Evolutionary conservation across 2,329 filamentous ascomycete genomes (phyloP), one percentile per base, ranked within the genome.

Genomic region (Rutstroemia sp.): DNA sequence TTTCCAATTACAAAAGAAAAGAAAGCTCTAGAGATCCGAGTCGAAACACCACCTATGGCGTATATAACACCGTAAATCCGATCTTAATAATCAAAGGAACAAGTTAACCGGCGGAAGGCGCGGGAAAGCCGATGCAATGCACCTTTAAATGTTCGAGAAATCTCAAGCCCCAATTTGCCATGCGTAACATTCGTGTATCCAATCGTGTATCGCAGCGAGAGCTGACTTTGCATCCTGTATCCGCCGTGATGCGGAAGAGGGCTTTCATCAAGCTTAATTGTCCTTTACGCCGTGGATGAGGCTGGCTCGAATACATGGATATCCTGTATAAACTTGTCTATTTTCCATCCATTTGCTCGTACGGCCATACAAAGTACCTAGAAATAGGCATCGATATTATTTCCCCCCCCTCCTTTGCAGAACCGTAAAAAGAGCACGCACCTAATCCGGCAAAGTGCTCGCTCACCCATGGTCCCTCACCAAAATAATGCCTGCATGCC

Each of bases 71-170:
- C 10, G 25, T 55, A 55, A 44, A 21, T 38, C 53, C 53, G 39
- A 27, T 7, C 44, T 45, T 34, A 25, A 30, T 55, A 51, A 51
- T 51, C 47, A 27, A 19, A 9, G 21, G 40, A 44, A 21, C n/a
- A 10, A 44, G 17, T 17, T 36, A 54, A 48, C 45, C 30, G 48
- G 21, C 17, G 17, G 17, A 17, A 5, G 12, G 5, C 45, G 36
- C 52, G 52, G 52, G 17, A 54, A 49, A 36, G 25, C 52, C 52
- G 52, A 47, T 47, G 40, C 17, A 54, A 54, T 54, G 45, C 52
- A 34, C 36, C 52, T 42, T 49, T 36, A 42, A 48, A 42, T 16
- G n/a, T 17, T 25, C 27, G 30, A 25, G 27, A 25, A n/a, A 8
- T 44, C 40, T 44, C 3, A 21, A 44, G n/a, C 45, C n/a, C 45